These are phyloP conservation scores for Aspergillus ruber DNA, from an alignment of 2,329 filamentous ascomycete species.

Conservation along the genomic window DNA sequence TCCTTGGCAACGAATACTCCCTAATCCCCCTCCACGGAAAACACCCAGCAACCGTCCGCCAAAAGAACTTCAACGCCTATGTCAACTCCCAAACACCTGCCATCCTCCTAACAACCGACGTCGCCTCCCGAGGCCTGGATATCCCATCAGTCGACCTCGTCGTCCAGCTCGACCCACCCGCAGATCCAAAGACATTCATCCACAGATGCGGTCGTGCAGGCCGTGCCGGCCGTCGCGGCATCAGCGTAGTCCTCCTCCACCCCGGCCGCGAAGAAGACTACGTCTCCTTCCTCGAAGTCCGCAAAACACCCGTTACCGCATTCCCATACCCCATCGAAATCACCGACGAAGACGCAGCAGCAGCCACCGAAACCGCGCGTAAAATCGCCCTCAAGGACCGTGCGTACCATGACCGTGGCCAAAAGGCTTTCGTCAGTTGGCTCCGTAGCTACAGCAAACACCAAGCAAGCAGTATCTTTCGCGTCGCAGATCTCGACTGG, in stretches of 20 bases:
- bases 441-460: constrained; percentile 87
- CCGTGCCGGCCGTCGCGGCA: constrained; percentile 61
- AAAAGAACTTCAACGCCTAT: constrained; percentile 81
- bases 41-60: constrained; percentile 76
- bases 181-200: constrained; percentile 78
- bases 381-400: constrained; percentile 51
- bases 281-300: constrained; percentile 74
- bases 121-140: constrained; percentile 83
- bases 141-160: constrained; percentile 89
- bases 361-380: constrained; percentile 56
- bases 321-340: constrained; percentile 55
- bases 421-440: constrained; percentile 90
- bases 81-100: constrained; percentile 66
- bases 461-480: constrained; percentile 85
- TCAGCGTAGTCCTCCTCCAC: constrained; percentile 79
- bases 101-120: constrained; percentile 84
- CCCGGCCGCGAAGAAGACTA: constrained; percentile 87
- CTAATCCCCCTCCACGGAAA: constrained; percentile 87
- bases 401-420: constrained; percentile 75
- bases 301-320: constrained; percentile 72
- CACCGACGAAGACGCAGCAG: constrained; percentile 55
- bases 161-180: constrained; percentile 76
- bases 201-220: constrained; percentile 60
- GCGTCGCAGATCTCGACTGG: constrained; percentile 77
- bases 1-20: constrained; percentile 62